Conservation (phyloP, 129 eudicot genomes). For the Flaveria bidentis region DNA sequence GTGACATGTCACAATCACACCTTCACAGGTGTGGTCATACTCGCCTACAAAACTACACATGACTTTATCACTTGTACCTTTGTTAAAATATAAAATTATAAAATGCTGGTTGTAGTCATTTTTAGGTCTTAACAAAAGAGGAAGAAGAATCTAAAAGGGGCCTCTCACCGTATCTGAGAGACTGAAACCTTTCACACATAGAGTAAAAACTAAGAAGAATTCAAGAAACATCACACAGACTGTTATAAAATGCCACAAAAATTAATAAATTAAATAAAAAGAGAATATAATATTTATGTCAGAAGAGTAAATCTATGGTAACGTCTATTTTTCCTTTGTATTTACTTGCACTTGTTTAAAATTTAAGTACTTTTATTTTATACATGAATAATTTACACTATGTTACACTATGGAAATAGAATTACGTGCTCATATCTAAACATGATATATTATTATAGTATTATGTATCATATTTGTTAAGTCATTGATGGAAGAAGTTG, state of each 20-base stretch:
- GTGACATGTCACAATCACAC: constrained; percentile 20
- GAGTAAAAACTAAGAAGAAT: constrained; percentile 11
- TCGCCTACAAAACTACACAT: constrained; percentile 1
- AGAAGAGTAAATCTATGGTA: no score
- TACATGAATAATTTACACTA: no score
- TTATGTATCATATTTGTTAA: no score
- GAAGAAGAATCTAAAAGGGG: constrained; percentile 4
- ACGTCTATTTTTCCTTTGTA: no score
- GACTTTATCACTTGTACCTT: constrained; percentile 4
- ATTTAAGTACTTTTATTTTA: no score
- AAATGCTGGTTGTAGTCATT: neutral
- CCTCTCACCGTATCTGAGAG: neutral
- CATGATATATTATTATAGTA: no score
- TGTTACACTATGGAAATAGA: no score
- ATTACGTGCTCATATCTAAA: no score
- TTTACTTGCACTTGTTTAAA: no score
- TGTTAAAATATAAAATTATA: neutral
- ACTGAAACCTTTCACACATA: neutral
- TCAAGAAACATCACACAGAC: neutral
- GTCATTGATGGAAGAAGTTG: no score
- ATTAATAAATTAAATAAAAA: neutral
- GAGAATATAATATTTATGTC: no score
- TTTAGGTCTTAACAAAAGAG: neutral
- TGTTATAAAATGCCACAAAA: neutral
- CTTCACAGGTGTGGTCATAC: constrained; percentile 22